These are phyloP conservation scores for Talaromyces sp. DNA, from an alignment of 2,329 filamentous ascomycete genomes.

Conservation along the genomic window DNA sequence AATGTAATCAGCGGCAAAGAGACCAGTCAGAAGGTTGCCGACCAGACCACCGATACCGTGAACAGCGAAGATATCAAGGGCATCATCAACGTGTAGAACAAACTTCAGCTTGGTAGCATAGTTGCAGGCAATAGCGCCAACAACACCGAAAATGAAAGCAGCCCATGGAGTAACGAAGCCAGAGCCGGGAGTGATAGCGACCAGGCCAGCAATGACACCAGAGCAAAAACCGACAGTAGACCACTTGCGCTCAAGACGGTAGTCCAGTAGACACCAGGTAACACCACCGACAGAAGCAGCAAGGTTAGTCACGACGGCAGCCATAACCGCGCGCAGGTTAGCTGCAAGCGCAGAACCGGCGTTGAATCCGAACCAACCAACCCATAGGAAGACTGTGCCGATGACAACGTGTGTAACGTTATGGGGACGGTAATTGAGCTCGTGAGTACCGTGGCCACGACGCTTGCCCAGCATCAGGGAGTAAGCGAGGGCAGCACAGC, in stretches of 20 bases:
- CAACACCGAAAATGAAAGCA: conserved; percentile 75
- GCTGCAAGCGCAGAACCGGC: conserved; percentile 79
- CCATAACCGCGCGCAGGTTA: conserved; percentile 84
- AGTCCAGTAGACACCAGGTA: conserved; percentile 88
- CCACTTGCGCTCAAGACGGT: conserved; percentile 87
- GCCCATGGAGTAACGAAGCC: conserved; percentile 85
- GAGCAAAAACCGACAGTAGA: conserved; percentile 93
- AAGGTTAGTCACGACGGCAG: conserved; percentile 81
- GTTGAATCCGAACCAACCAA: conserved; percentile 96
- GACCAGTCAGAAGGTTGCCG: conserved; percentile 76
- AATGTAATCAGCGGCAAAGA: conserved; percentile 85
- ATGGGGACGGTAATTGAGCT: conserved; percentile 88
- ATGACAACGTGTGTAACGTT: conserved; percentile 92
- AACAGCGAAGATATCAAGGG: conserved; percentile 85
- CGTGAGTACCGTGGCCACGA: conserved; percentile 80
- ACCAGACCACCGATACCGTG: conserved; percentile 78
- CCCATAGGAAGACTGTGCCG: conserved; percentile 91
- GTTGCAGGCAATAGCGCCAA: conserved; percentile 78
- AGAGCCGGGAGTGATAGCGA: conserved; percentile 85
- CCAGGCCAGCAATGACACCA: conserved; percentile 82
- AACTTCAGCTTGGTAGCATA: conserved; percentile 93
- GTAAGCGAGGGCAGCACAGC: conserved; percentile 81
- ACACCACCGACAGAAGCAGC: conserved; percentile 82
- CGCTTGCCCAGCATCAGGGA: conserved; percentile 89
- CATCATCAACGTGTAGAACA: conserved; percentile 76